A percentile compares a stretch with the other conserved stretches of the same genome.
Conservation (phyloP, 2,329 filamentous ascomycete genomes). For the Colletotrichum sp. region DNA sequence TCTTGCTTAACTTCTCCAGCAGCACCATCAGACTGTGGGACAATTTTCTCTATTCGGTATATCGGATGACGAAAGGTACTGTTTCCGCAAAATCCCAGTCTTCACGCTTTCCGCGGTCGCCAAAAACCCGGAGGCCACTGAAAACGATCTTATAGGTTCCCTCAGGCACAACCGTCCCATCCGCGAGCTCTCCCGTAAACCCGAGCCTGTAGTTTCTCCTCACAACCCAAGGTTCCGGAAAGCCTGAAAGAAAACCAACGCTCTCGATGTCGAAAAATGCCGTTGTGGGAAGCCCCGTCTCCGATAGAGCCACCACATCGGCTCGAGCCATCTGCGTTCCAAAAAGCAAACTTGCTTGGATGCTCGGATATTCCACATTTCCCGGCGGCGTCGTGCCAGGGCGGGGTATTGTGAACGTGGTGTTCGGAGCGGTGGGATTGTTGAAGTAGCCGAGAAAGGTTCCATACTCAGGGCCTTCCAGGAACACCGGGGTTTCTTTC, state of each 20-base stretch:
- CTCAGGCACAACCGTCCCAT: constrained; percentile 26
- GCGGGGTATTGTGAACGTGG: constrained; percentile 26
- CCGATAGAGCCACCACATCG: constrained; percentile 23
- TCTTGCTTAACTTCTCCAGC: too few relatives aligned
- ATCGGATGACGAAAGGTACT: background rate
- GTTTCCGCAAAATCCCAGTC: constrained; percentile 1
- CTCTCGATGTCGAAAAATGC: constrained; percentile 23
- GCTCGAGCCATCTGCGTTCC: constrained; percentile 22
- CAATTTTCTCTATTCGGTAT: background rate
- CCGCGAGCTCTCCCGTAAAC: constrained; percentile 25
- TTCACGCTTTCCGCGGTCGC: constrained; percentile 16
- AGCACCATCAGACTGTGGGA: too few relatives aligned
- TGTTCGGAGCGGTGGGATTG: constrained; percentile 20
- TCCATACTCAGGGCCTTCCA: background rate
- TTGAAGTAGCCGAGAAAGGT: constrained; percentile 9
- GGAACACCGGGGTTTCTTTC: constrained; percentile 13
- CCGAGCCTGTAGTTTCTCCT: background rate
- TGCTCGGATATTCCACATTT: background rate
- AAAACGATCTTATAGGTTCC: constrained; percentile 28
- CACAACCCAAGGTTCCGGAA: constrained; percentile 6
- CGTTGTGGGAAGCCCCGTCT: background rate
- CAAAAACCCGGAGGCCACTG: constrained; percentile 27
- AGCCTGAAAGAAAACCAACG: constrained; percentile 23
- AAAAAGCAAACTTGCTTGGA: background rate
- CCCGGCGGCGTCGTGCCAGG: background rate